Evolutionary conservation across 148 eudicot genomes (phyloP).

Genomic region (Rhododendron mucronatum): DNA sequence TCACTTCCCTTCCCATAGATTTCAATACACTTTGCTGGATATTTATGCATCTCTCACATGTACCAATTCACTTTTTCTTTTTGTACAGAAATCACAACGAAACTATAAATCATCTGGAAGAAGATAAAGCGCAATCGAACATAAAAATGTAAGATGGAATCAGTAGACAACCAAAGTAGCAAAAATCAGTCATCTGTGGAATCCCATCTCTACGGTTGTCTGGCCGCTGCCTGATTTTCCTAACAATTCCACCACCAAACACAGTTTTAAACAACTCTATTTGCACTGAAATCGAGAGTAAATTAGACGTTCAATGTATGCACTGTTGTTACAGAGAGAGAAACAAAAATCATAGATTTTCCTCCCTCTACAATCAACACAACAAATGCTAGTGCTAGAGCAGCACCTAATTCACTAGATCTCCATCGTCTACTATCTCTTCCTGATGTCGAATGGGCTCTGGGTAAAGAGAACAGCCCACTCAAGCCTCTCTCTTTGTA

Average conservation of each 20-base stretch:
- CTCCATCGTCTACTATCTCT: neutral
- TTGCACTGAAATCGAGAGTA: neutral
- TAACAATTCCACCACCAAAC: neutral
- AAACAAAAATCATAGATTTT: neutral
- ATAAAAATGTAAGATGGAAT: conserved; percentile 4
- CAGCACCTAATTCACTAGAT: neutral
- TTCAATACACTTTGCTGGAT: too few relatives aligned
- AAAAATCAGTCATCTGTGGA: too few relatives aligned
- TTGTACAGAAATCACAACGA: too few relatives aligned
- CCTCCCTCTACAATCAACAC: conserved; percentile 11
- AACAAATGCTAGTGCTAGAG: conserved; percentile 9
- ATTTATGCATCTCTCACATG: too few relatives aligned
- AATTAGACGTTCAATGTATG: conserved; percentile 15
- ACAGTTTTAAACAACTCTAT: neutral
- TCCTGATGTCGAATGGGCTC: too few relatives aligned
- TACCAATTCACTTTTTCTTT: too few relatives aligned
- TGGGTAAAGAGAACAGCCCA: too few relatives aligned
- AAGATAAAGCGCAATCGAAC: neutral
- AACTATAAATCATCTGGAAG: neutral
- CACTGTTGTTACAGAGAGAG: conserved; percentile 14
- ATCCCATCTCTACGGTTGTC: too few relatives aligned
- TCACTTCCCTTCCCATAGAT: too few relatives aligned
- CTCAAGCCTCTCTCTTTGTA: too few relatives aligned
- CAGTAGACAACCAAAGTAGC: too few relatives aligned
- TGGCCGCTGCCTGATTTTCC: neutral